A percentile compares a stretch with the other conserved stretches of the same genome.
These are phyloP conservation scores for Galerina sulciceps DNA, from an alignment of 768 basidiomycete genomes.

Conservation along the genomic window DNA sequence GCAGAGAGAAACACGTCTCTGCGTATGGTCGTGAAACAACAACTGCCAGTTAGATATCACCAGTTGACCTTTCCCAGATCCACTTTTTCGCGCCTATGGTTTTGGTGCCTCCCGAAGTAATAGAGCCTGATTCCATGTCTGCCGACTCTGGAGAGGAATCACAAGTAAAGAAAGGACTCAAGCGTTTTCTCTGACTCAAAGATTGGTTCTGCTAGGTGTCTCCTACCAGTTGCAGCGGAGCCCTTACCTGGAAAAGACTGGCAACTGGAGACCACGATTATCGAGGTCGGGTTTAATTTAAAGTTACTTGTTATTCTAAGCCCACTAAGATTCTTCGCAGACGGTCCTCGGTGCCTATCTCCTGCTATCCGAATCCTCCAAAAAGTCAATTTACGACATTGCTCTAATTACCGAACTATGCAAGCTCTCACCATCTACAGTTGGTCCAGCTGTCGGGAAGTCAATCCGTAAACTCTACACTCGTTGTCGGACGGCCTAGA, in stretches of 20 bases:
- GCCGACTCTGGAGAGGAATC: slow-evolving; percentile 73
- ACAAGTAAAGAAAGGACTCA: slow-evolving; percentile 67
- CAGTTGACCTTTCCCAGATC: slow-evolving; percentile 55
- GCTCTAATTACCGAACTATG: slow-evolving; percentile 91
- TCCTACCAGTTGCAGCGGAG: slow-evolving; percentile 54
- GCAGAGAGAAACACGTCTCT: slow-evolving; percentile 86
- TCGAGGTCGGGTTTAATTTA: slow-evolving; percentile 60
- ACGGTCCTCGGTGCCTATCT: slow-evolving; percentile 76
- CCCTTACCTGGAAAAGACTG: slow-evolving; percentile 71
- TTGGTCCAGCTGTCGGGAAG: slow-evolving; percentile 96
- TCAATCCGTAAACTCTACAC: slow-evolving; percentile 88
- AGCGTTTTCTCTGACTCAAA: background rate
- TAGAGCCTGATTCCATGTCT: slow-evolving; percentile 76
- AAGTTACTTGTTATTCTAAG: background rate
- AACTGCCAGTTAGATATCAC: background rate
- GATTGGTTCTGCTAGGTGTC: slow-evolving; percentile 57
- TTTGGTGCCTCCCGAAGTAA: slow-evolving; percentile 86
- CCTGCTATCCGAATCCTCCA: slow-evolving; percentile 76
- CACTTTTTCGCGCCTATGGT: slow-evolving; percentile 91
- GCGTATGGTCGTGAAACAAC: slow-evolving; percentile 57
- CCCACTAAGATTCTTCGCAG: slow-evolving; percentile 36
- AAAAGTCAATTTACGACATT: slow-evolving; percentile 85
- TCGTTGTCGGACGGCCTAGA: slow-evolving; percentile 86
- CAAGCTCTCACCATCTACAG: slow-evolving; percentile 89
- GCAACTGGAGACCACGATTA: slow-evolving; percentile 87